Conservation (phyloP, 768 basidiomycete species). For the Serpula lacrymans region DNA sequence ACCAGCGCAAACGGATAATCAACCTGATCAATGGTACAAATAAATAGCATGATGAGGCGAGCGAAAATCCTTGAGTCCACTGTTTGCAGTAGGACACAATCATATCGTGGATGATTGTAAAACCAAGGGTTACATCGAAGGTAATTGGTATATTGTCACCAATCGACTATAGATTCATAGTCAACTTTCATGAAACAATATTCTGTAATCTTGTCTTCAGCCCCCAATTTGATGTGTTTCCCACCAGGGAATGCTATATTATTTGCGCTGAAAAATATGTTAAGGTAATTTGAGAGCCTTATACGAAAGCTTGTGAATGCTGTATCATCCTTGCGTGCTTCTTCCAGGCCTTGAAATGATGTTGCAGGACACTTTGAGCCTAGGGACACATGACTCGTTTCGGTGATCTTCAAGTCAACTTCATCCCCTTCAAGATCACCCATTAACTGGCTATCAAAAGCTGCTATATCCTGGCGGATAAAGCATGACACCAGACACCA, state of each 20-base stretch:
- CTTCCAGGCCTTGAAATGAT: neutral
- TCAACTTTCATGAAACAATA: slow-evolving; percentile 23
- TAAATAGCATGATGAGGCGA: slow-evolving; percentile 17
- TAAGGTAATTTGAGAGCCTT: slow-evolving; percentile 3
- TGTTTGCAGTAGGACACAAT: slow-evolving; percentile 24
- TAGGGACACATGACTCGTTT: slow-evolving; percentile 6
- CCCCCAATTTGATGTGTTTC: too few species aligned
- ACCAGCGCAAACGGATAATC: slow-evolving; percentile 15
- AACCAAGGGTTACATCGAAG: slow-evolving; percentile 29
- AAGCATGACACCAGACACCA: too few species aligned
- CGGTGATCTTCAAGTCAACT: too few species aligned
- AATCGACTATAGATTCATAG: slow-evolving; percentile 26
- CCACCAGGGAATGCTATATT: neutral
- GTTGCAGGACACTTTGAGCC: neutral
- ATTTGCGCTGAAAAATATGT: slow-evolving; percentile 1
- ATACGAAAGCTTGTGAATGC: slow-evolving; percentile 2
- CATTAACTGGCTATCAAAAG: too few species aligned
- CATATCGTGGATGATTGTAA: slow-evolving; percentile 22
- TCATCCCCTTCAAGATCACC: too few species aligned
- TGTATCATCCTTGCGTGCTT: neutral
- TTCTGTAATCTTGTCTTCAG: slow-evolving; percentile 27
- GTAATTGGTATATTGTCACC: slow-evolving; percentile 22
- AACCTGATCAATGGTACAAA: slow-evolving; percentile 5
- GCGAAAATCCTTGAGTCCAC: slow-evolving; percentile 14
- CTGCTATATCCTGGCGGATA: too few species aligned